Evolutionary conservation across 148 eudicot genomes (phyloP), one percentile per base, ranked within the genome.

Genomic region (Camellia lanceoleosa): DNA sequence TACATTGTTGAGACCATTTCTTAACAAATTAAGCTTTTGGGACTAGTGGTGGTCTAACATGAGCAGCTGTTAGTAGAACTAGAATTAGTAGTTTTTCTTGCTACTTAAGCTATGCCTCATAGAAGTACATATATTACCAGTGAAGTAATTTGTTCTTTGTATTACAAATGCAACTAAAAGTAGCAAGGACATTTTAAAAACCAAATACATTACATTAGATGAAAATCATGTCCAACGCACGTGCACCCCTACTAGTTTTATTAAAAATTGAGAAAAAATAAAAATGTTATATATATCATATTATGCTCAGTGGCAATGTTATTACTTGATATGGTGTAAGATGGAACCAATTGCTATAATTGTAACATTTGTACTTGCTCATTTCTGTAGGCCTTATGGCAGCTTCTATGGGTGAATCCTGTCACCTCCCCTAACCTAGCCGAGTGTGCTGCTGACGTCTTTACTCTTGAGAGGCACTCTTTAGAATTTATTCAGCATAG

Each of bases 391-490:
- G 98, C 98, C 60, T 83, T 96, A 75, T 96, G 99, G 99, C 97
- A 96, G 89, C 85, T 96, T n/a, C 86, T 93, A 46, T 96, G 99
- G 98, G 85, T 92, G 79, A 91, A 91, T 85, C 97, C 97, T 18
- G 80, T 82, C 44, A 77, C 86, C 74, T 89, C 90, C 18, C 80
- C 87, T 41, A 89, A 85, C 84, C 63, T 85, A 49, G 67, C 79
- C 38, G 88, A 88, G 79, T 80, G 86, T 72, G 76, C 82, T 64
- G 60, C 79, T 43, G 88, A 80, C 77, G 82, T 80, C 71, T 59
- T 78, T 79, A 82, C 86, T 70, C 84, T 84, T 67, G 91, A 89
- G 90, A 90, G 79, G 87, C 87, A 86, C 19, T 93, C 94, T 44
- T 64, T 92, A 44, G 98, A 96, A 78, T 90, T 87, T 90, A 86